phyloP scores from a whole-genome alignment of 2,329 filamentous ascomycete species.

The Zalaria obscura region DNA sequence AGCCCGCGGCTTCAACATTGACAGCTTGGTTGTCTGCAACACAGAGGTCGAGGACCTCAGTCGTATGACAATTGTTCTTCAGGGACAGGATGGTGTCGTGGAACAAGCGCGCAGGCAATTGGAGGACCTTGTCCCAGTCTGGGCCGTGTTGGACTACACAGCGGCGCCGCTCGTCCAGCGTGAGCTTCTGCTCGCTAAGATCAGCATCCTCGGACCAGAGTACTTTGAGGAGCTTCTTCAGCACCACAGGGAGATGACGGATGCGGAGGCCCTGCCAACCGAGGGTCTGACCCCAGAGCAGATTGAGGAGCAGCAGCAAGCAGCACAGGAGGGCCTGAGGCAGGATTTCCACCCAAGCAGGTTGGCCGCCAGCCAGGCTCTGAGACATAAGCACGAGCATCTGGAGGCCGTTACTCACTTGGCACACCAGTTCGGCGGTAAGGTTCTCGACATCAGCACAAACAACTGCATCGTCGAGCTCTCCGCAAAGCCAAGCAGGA shows the following conservation, averaged over 20 bases:
- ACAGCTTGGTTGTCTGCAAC: conserved; percentile 93
- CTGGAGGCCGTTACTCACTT: conserved; percentile 91
- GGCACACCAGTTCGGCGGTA: conserved; percentile 93
- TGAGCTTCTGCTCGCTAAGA: conserved; percentile 86
- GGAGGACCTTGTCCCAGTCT: conserved; percentile 93
- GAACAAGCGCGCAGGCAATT: conserved; percentile 92
- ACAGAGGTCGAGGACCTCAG: conserved; percentile 94
- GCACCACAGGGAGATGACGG: conserved; percentile 84
- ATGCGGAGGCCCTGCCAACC: conserved; percentile 21
- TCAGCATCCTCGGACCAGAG: conserved; percentile 92
- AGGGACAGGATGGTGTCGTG: conserved; percentile 90
- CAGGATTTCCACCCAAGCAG: conserved; percentile 80
- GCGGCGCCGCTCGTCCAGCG: conserved; percentile 85
- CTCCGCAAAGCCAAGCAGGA: conserved; percentile 82
- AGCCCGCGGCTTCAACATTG: conserved; percentile 96
- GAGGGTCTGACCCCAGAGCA: conserved; percentile 13
- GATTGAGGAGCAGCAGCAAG: conserved; percentile 7
- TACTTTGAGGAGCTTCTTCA: conserved; percentile 95
- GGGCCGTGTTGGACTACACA: conserved; percentile 96
- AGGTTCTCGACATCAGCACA: conserved; percentile 93
- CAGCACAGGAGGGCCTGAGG: conserved; percentile 22
- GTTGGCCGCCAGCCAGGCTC: conserved; percentile 70
- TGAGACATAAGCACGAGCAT: conserved; percentile 96
- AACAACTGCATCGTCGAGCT: conserved; percentile 98
- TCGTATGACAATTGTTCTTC: conserved; percentile 96